These are phyloP conservation scores for Elongisporangium prolatum DNA, from an alignment of 352 stramenopile species.

Conservation along the genomic window DNA sequence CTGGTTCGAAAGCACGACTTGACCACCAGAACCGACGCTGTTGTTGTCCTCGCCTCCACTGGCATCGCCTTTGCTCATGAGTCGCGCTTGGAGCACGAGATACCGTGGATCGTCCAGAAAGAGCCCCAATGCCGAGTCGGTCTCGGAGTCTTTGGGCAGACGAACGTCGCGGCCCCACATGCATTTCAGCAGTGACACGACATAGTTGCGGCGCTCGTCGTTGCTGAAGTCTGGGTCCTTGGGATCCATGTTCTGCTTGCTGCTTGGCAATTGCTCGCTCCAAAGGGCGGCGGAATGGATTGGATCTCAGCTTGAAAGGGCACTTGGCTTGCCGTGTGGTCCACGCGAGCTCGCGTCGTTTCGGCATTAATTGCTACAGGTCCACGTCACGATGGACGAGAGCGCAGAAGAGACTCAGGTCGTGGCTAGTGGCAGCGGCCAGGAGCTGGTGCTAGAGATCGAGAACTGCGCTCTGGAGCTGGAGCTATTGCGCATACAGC, in stretches of 20 bases:
- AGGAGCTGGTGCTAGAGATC: not conserved
- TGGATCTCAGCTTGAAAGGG: slow-evolving; percentile 1
- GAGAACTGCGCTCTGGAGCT: not conserved
- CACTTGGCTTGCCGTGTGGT: not conserved
- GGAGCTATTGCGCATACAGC: not conserved
- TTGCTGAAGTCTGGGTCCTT: slow-evolving; percentile 27
- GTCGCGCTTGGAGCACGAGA: slow-evolving; percentile 47
- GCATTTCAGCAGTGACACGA: slow-evolving; percentile 51
- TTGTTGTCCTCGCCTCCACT: slow-evolving; percentile 14
- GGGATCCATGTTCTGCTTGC: slow-evolving; percentile 13
- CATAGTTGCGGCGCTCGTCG: slow-evolving; percentile 53
- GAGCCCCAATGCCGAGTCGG: slow-evolving; percentile 39
- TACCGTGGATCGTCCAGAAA: slow-evolving; percentile 78
- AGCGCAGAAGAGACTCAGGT: not conserved
- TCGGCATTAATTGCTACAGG: slow-evolving; percentile 6
- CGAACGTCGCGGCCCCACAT: slow-evolving; percentile 47
- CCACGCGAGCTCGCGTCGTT: slow-evolving; percentile 4
- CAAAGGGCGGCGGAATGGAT: not conserved
- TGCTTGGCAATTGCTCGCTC: not conserved
- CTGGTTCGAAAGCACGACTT: slow-evolving; percentile 27
- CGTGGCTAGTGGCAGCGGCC: not conserved
- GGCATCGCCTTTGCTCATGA: slow-evolving; percentile 11
- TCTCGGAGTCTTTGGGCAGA: slow-evolving; percentile 31
- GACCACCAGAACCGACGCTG: not conserved
- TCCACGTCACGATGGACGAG: not conserved